Conservation (phyloP, 176 grass and related monocot genomes). For the Rhynchospora breviuscula region DNA sequence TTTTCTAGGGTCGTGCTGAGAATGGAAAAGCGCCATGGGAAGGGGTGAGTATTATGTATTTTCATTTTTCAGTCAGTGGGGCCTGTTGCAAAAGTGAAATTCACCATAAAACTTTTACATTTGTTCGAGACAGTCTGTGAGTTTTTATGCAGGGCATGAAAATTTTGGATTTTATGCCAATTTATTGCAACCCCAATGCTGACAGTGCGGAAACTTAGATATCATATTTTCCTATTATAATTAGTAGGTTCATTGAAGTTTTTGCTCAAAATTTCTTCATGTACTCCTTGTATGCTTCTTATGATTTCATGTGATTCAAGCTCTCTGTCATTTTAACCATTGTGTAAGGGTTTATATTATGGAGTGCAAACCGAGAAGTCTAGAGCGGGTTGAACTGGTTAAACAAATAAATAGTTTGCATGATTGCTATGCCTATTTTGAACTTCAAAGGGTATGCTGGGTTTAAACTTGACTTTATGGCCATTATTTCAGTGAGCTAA, state of each 20-base stretch:
- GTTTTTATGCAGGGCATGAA: neutral
- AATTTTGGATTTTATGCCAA: neutral
- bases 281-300: neutral
- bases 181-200: neutral
- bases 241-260: neutral
- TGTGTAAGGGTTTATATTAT: neutral
- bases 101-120: neutral
- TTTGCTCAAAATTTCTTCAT: neutral
- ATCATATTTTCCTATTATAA: neutral
- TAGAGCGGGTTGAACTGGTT: neutral
- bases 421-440: neutral
- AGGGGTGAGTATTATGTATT: slow-evolving; percentile 45
- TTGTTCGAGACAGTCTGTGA: neutral
- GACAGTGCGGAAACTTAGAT: neutral
- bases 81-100: neutral
- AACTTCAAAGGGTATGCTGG: neutral
- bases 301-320: neutral
- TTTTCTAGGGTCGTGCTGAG: slow-evolving; percentile 49
- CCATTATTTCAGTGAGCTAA: neutral
- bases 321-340: neutral
- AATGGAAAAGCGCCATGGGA: slow-evolving; percentile 78
- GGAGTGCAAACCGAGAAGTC: neutral
- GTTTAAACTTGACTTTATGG: neutral
- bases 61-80: neutral
- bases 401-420: neutral